Evolutionary conservation across 2,329 filamentous ascomycete species (phyloP).

Genomic region (Colletotrichum trifolii): DNA sequence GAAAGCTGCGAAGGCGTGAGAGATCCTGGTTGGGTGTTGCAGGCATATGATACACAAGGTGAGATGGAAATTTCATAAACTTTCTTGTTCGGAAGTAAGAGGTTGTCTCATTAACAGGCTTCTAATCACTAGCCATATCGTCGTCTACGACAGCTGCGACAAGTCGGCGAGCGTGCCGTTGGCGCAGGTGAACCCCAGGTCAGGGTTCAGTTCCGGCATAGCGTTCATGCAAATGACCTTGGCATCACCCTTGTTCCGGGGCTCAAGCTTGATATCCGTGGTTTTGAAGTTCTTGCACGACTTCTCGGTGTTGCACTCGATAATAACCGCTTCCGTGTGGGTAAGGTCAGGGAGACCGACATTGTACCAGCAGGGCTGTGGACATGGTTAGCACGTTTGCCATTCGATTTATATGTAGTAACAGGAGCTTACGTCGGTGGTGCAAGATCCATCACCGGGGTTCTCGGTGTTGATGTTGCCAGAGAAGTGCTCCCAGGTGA

Average conservation of each 20-base stretch:
- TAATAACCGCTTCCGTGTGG: constrained; percentile 53
- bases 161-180: constrained; percentile 44
- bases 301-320: constrained; percentile 53
- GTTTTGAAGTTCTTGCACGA: constrained; percentile 51
- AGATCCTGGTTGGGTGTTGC: neutral
- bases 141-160: no score
- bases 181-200: constrained; percentile 47
- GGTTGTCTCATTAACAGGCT: no score
- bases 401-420: neutral
- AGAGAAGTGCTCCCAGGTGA: constrained; percentile 53
- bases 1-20: neutral
- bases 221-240: constrained; percentile 50
- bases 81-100: no score
- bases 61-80: neutral
- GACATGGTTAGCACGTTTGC: constrained; percentile 1
- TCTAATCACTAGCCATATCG: no score
- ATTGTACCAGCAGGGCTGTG: constrained; percentile 55
- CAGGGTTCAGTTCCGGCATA: constrained; percentile 45
- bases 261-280: constrained; percentile 46
- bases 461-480: constrained; percentile 54
- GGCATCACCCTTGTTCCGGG: constrained; percentile 42
- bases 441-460: constrained; percentile 56
- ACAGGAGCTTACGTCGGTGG: constrained; percentile 41
- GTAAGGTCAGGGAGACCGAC: constrained; percentile 49
- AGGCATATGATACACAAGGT: neutral